phyloP scores from a whole-genome alignment of 306 rosid species.

The Vigna hirtella region DNA sequence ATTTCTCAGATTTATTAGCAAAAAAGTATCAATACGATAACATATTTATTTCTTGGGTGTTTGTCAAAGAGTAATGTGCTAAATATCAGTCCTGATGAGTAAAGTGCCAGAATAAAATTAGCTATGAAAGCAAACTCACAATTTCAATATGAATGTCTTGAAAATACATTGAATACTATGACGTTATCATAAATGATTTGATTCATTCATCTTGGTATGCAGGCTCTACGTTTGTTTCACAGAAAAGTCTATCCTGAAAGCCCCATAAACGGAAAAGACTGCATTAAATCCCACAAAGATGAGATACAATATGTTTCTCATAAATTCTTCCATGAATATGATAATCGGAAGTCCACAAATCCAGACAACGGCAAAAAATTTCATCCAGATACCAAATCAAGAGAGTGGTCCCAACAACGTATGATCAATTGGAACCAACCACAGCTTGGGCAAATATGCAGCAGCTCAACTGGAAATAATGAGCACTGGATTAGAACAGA shows the following conservation, averaged over 20 bases:
- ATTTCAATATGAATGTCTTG: slow-evolving; percentile 26
- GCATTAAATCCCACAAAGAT: slow-evolving; percentile 46
- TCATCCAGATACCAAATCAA: slow-evolving; percentile 47
- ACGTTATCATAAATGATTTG: slow-evolving; percentile 23
- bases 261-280: slow-evolving; percentile 49
- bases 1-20: slow-evolving; percentile 26
- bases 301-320: slow-evolving; percentile 47
- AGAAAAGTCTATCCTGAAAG: slow-evolving; percentile 79
- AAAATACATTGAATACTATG: not conserved
- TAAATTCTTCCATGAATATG: slow-evolving; percentile 41
- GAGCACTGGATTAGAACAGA: slow-evolving; percentile 98
- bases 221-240: slow-evolving; percentile 74
- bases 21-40: not conserved
- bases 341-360: slow-evolving; percentile 43
- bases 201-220: slow-evolving; percentile 50
- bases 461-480: slow-evolving; percentile 55
- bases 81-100: slow-evolving; percentile 22
- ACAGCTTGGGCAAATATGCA: slow-evolving; percentile 47
- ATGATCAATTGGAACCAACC: slow-evolving; percentile 55
- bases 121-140: slow-evolving; percentile 1
- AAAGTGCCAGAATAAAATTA: not conserved
- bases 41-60: slow-evolving; percentile 4
- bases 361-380: slow-evolving; percentile 46
- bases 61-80: not conserved
- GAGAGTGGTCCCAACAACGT: slow-evolving; percentile 46